phyloP scores from a whole-genome alignment of 208 protist genomes.

The Angomonas deanei region DNA sequence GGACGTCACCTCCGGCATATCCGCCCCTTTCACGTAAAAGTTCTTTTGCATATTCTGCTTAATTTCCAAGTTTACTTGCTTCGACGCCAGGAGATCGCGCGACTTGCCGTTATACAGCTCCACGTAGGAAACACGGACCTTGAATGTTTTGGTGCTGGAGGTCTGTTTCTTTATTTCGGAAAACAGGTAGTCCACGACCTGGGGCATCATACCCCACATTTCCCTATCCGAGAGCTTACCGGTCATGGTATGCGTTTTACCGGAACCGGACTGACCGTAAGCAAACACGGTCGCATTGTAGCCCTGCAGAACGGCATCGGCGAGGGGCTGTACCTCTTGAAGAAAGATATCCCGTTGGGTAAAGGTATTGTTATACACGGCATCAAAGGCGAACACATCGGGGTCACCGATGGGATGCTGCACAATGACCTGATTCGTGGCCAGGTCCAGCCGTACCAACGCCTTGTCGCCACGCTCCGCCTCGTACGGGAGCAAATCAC shows the following conservation, averaged over 20 bases:
- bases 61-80: conserved; percentile 85
- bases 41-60: conserved; percentile 91
- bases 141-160: conserved; percentile 79
- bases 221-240: conserved; percentile 70
- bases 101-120: conserved; percentile 91
- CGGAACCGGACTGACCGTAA: conserved; percentile 89
- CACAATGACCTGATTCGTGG: conserved; percentile 83
- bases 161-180: conserved; percentile 81
- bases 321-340: conserved; percentile 82
- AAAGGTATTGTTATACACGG: conserved; percentile 91
- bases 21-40: conserved; percentile 89
- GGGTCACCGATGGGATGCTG: conserved; percentile 80
- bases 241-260: conserved; percentile 92
- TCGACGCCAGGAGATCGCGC: conserved; percentile 71
- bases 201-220: conserved; percentile 90
- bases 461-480: conserved; percentile 83
- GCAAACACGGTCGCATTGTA: conserved; percentile 92
- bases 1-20: conserved; percentile 84
- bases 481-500: conserved; percentile 77
- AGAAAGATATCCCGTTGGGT: conserved; percentile 89
- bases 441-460: conserved; percentile 79
- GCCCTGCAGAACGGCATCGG: conserved; percentile 83
- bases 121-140: conserved; percentile 84
- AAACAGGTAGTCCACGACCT: conserved; percentile 85
- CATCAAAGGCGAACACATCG: conserved; percentile 86